phyloP scores from a whole-genome alignment of 768 basidiomycete species.

The Epithele typhae region DNA sequence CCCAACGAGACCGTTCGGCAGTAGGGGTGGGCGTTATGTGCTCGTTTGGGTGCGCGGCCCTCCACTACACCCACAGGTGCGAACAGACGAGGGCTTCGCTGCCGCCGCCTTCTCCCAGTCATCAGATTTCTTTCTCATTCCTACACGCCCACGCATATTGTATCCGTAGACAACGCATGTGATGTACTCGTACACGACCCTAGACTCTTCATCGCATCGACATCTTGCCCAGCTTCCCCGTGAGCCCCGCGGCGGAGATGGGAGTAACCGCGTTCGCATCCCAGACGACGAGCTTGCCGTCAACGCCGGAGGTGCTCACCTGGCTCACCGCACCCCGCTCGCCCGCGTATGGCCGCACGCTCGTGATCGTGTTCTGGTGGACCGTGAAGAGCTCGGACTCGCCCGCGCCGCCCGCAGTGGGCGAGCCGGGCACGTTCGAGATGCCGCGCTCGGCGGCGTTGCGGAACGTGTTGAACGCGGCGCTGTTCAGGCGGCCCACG shows the following conservation, averaged over 20 bases:
- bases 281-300: constrained; percentile 93
- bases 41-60: no score
- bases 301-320: constrained; percentile 91
- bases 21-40: no score
- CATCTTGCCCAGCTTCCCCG: constrained; percentile 25
- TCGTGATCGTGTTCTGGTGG: constrained; percentile 99
- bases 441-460: constrained; percentile 82
- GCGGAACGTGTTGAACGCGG: constrained; percentile 92
- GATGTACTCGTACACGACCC: no score
- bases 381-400: constrained; percentile 84
- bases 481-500: constrained; percentile 72
- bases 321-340: constrained; percentile 54
- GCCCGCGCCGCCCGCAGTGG: constrained; percentile 30
- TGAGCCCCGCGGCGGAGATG: constrained; percentile 26
- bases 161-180: constrained; percentile 9
- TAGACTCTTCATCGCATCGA: constrained; percentile 22
- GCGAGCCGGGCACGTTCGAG: constrained; percentile 27
- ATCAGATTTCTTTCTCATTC: no score
- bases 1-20: constrained; percentile 11
- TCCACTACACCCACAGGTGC: no score
- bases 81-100: no score
- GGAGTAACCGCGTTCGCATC: constrained; percentile 56
- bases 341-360: constrained; percentile 70
- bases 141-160: constrained; percentile 9
- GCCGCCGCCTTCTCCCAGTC: no score